Conservation (phyloP, 2,329 filamentous ascomycete species). For the Fusarium liriodendri region DNA sequence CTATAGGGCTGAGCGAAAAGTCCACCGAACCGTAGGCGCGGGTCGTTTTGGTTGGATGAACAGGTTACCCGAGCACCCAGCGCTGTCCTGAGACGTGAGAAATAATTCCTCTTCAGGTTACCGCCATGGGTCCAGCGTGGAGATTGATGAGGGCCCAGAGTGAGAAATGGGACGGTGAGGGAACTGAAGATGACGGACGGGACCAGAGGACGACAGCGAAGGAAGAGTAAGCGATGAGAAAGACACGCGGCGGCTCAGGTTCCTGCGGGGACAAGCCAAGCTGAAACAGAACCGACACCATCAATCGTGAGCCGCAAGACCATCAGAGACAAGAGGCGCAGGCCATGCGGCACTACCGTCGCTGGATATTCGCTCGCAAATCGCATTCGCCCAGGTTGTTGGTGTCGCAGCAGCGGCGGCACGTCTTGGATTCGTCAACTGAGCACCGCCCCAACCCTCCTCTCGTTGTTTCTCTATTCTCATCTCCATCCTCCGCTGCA, state of each 20-base stretch:
- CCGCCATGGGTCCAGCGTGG: slow-evolving; percentile 30
- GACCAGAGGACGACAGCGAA: neutral
- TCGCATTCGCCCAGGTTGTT: slow-evolving; percentile 7
- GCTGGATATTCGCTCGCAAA: slow-evolving; percentile 15
- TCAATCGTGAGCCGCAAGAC: slow-evolving; percentile 17
- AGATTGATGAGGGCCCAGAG: slow-evolving; percentile 12
- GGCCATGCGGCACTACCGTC: slow-evolving; percentile 15
- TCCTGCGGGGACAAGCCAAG: slow-evolving; percentile 13
- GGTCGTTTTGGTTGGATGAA: slow-evolving; percentile 28
- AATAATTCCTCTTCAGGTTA: slow-evolving; percentile 30
- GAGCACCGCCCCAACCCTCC: slow-evolving; percentile 17
- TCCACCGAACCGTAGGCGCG: slow-evolving; percentile 28
- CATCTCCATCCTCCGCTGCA: slow-evolving; percentile 17
- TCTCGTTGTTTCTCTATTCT: slow-evolving; percentile 15
- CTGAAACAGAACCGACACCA: slow-evolving; percentile 25
- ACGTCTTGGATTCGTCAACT: slow-evolving; percentile 25
- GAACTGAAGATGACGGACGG: neutral
- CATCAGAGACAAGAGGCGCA: slow-evolving; percentile 37
- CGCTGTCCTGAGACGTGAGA: slow-evolving; percentile 24
- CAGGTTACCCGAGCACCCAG: slow-evolving; percentile 16
- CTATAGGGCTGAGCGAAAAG: slow-evolving; percentile 43
- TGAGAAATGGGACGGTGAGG: slow-evolving; percentile 20
- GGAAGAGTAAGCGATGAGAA: slow-evolving; percentile 18
- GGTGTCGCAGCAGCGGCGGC: slow-evolving; percentile 13
- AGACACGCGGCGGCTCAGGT: slow-evolving; percentile 15